Conservation (phyloP, 306 rosid species). For the Corylus americana region DNA sequence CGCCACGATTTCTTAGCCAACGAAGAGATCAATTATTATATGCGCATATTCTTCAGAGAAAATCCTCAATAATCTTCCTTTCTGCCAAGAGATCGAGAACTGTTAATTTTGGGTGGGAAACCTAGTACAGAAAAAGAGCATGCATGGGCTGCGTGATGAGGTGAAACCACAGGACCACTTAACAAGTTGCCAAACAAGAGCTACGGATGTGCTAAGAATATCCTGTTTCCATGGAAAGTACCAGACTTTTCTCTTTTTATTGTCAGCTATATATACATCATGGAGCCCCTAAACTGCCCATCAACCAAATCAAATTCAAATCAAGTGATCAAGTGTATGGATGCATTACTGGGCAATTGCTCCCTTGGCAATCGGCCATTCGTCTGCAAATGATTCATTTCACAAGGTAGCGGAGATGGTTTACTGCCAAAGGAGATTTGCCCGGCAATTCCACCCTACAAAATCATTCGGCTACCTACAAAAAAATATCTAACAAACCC, state of each 20-base stretch:
- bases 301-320: neutral
- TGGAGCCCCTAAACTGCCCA: neutral
- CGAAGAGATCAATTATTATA: neutral
- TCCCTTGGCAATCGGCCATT: slow-evolving; percentile 57
- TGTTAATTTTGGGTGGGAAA: neutral
- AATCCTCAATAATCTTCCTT: neutral
- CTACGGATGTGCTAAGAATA: neutral
- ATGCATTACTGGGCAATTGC: slow-evolving; percentile 64
- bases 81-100: neutral
- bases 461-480: neutral
- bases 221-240: neutral
- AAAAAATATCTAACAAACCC: neutral
- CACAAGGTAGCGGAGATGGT: too few species aligned
- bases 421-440: slow-evolving; percentile 73
- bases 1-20: neutral
- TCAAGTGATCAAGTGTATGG: neutral
- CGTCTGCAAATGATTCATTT: too few species aligned
- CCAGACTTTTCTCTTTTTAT: neutral
- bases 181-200: neutral
- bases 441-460: slow-evolving; percentile 36
- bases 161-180: neutral
- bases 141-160: neutral
- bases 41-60: neutral
- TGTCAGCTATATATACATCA: slow-evolving; percentile 32
- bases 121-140: neutral